These are phyloP conservation scores for Aspergillus biplanus DNA, from an alignment of 495 filamentous ascomycete genomes.

Conservation along the genomic window DNA sequence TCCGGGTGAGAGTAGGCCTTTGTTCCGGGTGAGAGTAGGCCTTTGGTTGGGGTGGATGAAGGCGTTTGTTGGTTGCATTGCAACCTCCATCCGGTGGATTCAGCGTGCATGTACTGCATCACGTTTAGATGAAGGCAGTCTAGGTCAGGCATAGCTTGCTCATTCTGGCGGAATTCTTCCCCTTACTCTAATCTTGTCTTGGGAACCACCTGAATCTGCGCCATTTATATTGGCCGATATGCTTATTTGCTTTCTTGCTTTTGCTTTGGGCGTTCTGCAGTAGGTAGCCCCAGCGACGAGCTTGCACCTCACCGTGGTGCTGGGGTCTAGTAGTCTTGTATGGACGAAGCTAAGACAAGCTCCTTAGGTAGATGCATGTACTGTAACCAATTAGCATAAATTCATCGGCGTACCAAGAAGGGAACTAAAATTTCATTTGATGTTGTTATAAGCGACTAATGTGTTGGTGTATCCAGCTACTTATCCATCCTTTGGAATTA, in stretches of 20 bases:
- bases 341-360: constrained; percentile 7
- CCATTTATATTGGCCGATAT: background rate
- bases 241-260: constrained; percentile 3
- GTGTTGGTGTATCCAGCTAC: too few species aligned
- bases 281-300: constrained; percentile 3
- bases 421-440: background rate
- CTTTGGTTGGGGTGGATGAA: constrained; percentile 4
- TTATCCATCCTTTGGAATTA: background rate
- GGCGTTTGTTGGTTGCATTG: constrained; percentile 5
- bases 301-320: constrained; percentile 9
- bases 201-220: background rate
- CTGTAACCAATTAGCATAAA: background rate
- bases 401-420: background rate
- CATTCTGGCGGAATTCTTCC: background rate
- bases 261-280: constrained; percentile 7
- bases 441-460: too few species aligned
- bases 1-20: background rate
- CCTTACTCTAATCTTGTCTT: background rate
- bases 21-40: too few species aligned
- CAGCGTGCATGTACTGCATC: background rate
- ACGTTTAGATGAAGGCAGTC: background rate
- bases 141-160: background rate
- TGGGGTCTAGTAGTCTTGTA: background rate
- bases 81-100: constrained; percentile 3
- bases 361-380: constrained; percentile 3